phyloP scores from a whole-genome alignment of 257 asterid species.

The Knoxia roxburghii region DNA sequence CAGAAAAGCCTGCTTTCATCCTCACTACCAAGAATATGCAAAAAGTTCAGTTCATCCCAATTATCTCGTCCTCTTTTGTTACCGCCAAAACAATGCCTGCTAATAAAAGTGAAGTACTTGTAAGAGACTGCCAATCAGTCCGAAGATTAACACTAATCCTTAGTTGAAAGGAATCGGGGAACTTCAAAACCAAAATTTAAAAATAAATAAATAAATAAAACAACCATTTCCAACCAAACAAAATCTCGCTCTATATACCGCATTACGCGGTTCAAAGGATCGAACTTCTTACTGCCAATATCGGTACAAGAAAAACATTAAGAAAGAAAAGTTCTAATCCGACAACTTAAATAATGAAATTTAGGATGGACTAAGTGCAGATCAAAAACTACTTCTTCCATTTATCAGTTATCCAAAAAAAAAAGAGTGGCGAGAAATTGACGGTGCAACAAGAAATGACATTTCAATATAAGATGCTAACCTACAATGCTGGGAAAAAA shows the following conservation, averaged over 20 bases:
- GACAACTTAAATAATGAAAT: too few relatives aligned
- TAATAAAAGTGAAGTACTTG: not conserved
- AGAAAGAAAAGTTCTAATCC: not conserved
- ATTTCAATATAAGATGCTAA: not conserved
- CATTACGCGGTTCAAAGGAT: not conserved
- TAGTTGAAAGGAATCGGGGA: not conserved
- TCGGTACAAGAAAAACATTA: not conserved
- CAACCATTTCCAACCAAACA: not conserved
- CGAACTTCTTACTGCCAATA: not conserved
- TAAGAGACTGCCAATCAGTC: not conserved
- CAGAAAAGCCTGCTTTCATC: constrained; percentile 88
- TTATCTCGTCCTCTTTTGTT: not conserved
- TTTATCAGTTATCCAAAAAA: not conserved
- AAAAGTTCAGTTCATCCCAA: constrained; percentile 30
- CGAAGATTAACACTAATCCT: too few relatives aligned
- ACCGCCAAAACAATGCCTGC: constrained; percentile 8
- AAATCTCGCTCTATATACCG: not conserved
- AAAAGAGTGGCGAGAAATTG: not conserved
- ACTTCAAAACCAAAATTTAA: not conserved
- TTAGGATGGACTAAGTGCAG: not conserved
- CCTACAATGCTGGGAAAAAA: not conserved
- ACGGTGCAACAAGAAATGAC: not conserved
- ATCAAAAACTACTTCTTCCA: not conserved
- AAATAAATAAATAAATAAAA: too few relatives aligned
- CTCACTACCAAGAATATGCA: constrained; percentile 27